Base-by-base conservation (phyloP, 2,329 filamentous ascomycete species). In the Aspergillus vadensis region DNA sequence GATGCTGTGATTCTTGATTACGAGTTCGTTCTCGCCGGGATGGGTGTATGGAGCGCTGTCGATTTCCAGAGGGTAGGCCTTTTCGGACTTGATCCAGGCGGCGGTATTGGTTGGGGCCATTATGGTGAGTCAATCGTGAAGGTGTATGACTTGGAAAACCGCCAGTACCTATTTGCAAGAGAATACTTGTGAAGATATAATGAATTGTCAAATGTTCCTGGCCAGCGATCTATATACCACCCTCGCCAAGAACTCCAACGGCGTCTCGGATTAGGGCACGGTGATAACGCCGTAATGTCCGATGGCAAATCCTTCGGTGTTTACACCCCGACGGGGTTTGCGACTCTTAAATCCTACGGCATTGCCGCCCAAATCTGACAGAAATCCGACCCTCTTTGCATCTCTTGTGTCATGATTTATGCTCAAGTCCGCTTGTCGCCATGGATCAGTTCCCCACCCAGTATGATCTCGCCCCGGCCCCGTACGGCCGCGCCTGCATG, bases 1-100 rank as follows among this genome's bases (percentile, higher is more conserved):
- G 1, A 80, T 67, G 5, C 77, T 76, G n/a, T 63, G 61, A 53
- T 77, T 78, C 39, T 73, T 72, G 60, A 82, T 70, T 10, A 80
- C 70, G 21, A 82, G 67, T 57, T 81, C 70, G 30, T 72, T 70
- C 0, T 67, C 58, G 0, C 69, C 70, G 0, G 79, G 74, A n/a
- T 68, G 59, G 0, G 74, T 73, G 54, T 75, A 77, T 0, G 77
- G 75, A 2, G 77, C 79, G 4, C 71, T 63, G 3, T 68, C 64
- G 56, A 82, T 74, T 47, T 74, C 67, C 15, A 76, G 68, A 6
- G 72, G 63, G 12, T 66, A 58, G 56, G 60, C 59, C 68, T 73
- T 69, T 61, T 74, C 63, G 59, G 69, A 65, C 57, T 74, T 47
- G 57, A 70, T 61, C 71, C 75, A 77, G 27, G 76, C 76, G 17